A percentile compares a stretch with the other conserved stretches of the same genome.
phyloP scores from a whole-genome alignment of 352 stramenopile species.

The Globisporangium cystogenes region DNA sequence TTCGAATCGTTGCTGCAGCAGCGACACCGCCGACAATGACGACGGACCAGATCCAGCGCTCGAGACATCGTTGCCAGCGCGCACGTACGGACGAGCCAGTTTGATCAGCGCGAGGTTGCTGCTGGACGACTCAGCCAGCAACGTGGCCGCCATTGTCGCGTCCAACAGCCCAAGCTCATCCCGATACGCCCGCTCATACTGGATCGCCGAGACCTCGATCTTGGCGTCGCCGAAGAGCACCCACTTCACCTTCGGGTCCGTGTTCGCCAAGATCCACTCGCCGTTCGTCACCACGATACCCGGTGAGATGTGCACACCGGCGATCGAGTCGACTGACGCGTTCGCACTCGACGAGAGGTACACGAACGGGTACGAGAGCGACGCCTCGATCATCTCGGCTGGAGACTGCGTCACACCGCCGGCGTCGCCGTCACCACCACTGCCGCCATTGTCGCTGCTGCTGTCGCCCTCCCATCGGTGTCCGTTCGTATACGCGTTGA shows the following conservation, averaged over 20 bases:
- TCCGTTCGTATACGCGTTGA: neutral
- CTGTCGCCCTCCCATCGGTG: neutral
- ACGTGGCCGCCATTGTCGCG: neutral
- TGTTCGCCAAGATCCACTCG: neutral
- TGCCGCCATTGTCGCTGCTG: neutral
- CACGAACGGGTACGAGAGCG: neutral
- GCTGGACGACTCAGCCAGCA: neutral
- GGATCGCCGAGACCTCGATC: neutral
- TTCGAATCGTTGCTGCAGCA: neutral
- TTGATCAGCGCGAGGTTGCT: neutral
- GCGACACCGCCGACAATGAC: neutral
- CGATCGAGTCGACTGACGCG: conserved; percentile 13
- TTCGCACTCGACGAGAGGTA: conserved; percentile 1
- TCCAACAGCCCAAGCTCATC: neutral
- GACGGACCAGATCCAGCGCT: neutral
- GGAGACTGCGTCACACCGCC: neutral
- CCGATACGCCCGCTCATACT: neutral
- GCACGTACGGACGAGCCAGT: neutral
- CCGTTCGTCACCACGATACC: neutral
- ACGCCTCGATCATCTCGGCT: neutral
- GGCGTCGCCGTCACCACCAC: neutral
- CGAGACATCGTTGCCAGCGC: neutral
- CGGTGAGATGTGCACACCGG: conserved; percentile 1
- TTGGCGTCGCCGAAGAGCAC: conserved; percentile 4
- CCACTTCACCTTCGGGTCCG: neutral